Evolutionary conservation across 371 early-diverging fungal genomes (phyloP).

Genomic region (Actinomortierella ambigua): DNA sequence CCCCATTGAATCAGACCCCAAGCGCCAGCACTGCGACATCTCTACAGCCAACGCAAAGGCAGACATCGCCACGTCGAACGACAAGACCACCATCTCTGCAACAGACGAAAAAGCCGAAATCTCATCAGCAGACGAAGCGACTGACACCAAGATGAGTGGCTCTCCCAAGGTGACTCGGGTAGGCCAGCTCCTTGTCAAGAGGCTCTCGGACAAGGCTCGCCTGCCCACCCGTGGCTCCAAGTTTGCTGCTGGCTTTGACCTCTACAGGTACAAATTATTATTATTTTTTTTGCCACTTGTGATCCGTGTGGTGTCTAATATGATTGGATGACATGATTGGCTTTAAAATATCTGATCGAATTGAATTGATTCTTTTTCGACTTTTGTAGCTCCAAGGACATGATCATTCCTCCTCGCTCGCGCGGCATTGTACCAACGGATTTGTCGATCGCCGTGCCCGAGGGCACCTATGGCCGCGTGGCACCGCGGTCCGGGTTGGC

Average conservation of each 20-base stretch:
- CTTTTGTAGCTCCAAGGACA: slow-evolving; percentile 62
- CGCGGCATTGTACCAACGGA: slow-evolving; percentile 83
- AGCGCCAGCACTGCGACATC: slow-evolving; percentile 9
- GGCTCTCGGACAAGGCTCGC: slow-evolving; percentile 69
- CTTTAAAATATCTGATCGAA: not conserved
- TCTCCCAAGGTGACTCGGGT: slow-evolving; percentile 1
- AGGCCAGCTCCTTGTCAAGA: slow-evolving; percentile 57
- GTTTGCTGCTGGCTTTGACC: slow-evolving; percentile 95
- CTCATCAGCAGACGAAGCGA: not conserved
- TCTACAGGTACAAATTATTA: slow-evolving; percentile 71
- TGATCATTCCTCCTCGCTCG: slow-evolving; percentile 73
- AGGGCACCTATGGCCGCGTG: slow-evolving; percentile 93
- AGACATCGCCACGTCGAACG: not conserved
- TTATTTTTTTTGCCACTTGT: not conserved
- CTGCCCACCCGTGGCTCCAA: slow-evolving; percentile 83
- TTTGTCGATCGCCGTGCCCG: slow-evolving; percentile 81
- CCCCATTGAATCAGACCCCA: slow-evolving; percentile 3
- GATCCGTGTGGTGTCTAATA: too few relatives aligned
- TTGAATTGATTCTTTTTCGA: not conserved
- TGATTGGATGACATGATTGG: too few relatives aligned
- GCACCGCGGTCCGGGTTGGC: slow-evolving; percentile 95
- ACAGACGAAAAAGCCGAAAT: not conserved
- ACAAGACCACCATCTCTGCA: not conserved
- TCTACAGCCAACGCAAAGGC: not conserved
- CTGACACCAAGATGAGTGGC: too few relatives aligned